Evolutionary conservation across 768 basidiomycete species (phyloP).

Genomic region (Hortiboletus flavorubellus): DNA sequence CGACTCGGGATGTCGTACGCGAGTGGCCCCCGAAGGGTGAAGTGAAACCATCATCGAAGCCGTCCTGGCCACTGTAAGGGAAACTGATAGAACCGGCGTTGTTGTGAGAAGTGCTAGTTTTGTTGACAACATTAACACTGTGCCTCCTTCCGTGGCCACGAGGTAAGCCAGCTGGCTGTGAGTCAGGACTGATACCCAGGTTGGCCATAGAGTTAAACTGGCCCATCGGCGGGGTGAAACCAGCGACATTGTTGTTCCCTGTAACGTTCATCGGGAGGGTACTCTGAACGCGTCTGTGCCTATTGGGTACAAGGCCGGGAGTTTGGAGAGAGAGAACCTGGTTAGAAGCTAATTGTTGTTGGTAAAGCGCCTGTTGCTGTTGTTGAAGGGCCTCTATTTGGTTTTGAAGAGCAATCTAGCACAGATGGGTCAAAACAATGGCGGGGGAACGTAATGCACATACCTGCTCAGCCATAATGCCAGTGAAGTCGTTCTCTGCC

Average conservation of each 20-base stretch:
- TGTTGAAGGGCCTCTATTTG: slow-evolving; percentile 90
- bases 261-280: slow-evolving; percentile 62
- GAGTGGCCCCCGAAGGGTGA: slow-evolving; percentile 67
- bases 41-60: slow-evolving; percentile 79
- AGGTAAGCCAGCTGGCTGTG: slow-evolving; percentile 62
- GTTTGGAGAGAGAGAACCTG: slow-evolving; percentile 80
- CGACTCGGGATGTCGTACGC: slow-evolving; percentile 69
- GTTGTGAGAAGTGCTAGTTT: slow-evolving; percentile 46
- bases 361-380: slow-evolving; percentile 86
- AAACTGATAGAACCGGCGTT: slow-evolving; percentile 49
- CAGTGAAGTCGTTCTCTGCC: slow-evolving; percentile 70
- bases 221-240: slow-evolving; percentile 46
- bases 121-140: slow-evolving; percentile 90
- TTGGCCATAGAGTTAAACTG: slow-evolving; percentile 58
- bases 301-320: slow-evolving; percentile 65
- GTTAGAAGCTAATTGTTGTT: slow-evolving; percentile 86
- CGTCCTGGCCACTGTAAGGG: slow-evolving; percentile 53
- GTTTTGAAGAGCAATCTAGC: slow-evolving; percentile 80
- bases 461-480: slow-evolving; percentile 96
- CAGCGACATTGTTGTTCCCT: slow-evolving; percentile 37
- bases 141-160: slow-evolving; percentile 87
- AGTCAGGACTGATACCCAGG: slow-evolving; percentile 58
- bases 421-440: slow-evolving; percentile 7
- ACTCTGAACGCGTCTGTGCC: slow-evolving; percentile 87
- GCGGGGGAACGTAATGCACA: slow-evolving; percentile 9